phyloP scores from a whole-genome alignment of 495 filamentous ascomycete species.

The Lepraria neglecta region DNA sequence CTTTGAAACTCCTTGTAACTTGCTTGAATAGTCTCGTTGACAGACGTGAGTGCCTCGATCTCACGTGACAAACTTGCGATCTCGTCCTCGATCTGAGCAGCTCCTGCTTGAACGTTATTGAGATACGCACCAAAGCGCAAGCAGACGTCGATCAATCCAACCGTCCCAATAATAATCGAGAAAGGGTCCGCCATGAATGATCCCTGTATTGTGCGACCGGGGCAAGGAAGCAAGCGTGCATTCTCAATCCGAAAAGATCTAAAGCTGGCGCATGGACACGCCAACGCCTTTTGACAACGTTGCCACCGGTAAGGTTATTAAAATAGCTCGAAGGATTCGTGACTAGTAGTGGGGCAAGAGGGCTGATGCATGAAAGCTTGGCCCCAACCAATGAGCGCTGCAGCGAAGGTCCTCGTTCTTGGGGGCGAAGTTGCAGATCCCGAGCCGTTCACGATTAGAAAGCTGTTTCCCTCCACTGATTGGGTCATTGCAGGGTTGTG shows the following conservation, averaged over 20 bases:
- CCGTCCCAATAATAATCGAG: conserved; percentile 20
- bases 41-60: conserved; percentile 9
- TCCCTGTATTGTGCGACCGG: neutral
- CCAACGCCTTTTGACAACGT: neutral
- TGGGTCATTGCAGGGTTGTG: too few relatives aligned
- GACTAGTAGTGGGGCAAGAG: too few relatives aligned
- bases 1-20: conserved; percentile 5
- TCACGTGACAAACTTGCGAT: conserved; percentile 14
- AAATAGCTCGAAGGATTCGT: too few relatives aligned
- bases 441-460: too few relatives aligned
- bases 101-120: conserved; percentile 17
- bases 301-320: too few relatives aligned
- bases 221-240: neutral
- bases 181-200: conserved; percentile 24
- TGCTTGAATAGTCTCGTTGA: conserved; percentile 12
- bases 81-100: conserved; percentile 19
- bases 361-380: too few relatives aligned
- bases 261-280: neutral
- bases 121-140: conserved; percentile 22
- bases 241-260: too few relatives aligned
- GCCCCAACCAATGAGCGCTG: too few relatives aligned
- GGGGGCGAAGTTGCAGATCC: too few relatives aligned
- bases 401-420: too few relatives aligned
- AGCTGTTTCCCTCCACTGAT: too few relatives aligned
- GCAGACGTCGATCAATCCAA: conserved; percentile 23